phyloP scores from a whole-genome alignment of 2,329 filamentous ascomycete genomes.

The Boeremia lycopersici region DNA sequence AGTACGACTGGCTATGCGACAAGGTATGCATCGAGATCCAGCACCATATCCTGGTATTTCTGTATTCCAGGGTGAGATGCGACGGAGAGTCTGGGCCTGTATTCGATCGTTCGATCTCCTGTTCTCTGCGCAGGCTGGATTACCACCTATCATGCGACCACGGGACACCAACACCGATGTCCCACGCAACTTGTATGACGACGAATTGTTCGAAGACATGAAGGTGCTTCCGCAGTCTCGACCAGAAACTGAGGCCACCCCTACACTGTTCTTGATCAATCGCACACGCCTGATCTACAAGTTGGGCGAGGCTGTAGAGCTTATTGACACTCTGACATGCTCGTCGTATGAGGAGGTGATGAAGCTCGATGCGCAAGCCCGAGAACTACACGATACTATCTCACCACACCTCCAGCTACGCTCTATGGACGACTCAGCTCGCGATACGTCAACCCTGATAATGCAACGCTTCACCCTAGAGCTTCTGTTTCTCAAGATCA shows the following conservation, averaged over 20 bases:
- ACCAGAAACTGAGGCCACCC: conserved; percentile 72
- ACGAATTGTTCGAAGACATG: conserved; percentile 74
- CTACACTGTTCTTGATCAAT: conserved; percentile 78
- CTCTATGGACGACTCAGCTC: conserved; percentile 72
- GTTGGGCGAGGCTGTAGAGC: conserved; percentile 74
- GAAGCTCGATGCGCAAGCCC: conserved; percentile 63
- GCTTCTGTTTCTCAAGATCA: conserved; percentile 84
- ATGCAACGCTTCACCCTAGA: conserved; percentile 85
- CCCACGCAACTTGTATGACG: conserved; percentile 80
- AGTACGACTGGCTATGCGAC: conserved; percentile 68
- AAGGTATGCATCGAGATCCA: conserved; percentile 80
- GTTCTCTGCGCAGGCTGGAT: conserved; percentile 73
- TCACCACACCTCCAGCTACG: conserved; percentile 81
- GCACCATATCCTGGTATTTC: conserved; percentile 74
- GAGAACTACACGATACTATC: conserved; percentile 66
- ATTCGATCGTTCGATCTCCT: conserved; percentile 75
- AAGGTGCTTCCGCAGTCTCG: conserved; percentile 71
- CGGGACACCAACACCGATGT: conserved; percentile 76
- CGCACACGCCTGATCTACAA: conserved; percentile 72
- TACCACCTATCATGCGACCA: conserved; percentile 70
- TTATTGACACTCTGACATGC: conserved; percentile 65
- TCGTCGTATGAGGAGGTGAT: conserved; percentile 67
- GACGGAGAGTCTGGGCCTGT: conserved; percentile 67
- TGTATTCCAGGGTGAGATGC: conserved; percentile 77
- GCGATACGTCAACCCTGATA: conserved; percentile 71